phyloP scores from a whole-genome alignment of 805 yeast species.

The Lachancea sp. region DNA sequence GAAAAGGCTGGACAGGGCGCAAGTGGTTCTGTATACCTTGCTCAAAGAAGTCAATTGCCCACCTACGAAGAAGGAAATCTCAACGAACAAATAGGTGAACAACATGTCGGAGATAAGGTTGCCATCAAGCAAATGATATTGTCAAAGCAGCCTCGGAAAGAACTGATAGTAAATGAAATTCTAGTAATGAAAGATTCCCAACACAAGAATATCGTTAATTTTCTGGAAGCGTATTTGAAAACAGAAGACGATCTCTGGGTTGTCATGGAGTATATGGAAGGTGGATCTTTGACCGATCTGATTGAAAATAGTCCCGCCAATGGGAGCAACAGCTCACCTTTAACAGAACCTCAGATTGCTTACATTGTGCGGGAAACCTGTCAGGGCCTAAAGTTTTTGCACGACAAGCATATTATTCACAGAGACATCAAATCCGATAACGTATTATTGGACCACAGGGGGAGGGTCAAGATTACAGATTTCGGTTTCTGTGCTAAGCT shows the following conservation, averaged over 20 bases:
- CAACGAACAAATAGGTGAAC: slow-evolving; percentile 15
- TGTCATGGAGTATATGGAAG: slow-evolving; percentile 99
- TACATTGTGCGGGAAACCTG: slow-evolving; percentile 86
- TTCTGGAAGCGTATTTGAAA: slow-evolving; percentile 80
- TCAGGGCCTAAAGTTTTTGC: slow-evolving; percentile 86
- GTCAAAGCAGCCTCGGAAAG: slow-evolving; percentile 87
- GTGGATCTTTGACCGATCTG: slow-evolving; percentile 93
- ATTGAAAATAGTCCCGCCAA: slow-evolving; percentile 75
- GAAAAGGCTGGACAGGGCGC: slow-evolving; percentile 98
- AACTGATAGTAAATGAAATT: slow-evolving; percentile 90
- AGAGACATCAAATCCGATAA: slow-evolving; percentile 96
- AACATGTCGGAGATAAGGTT: slow-evolving; percentile 54
- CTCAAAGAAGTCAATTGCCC: slow-evolving; percentile 50
- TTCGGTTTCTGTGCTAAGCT: slow-evolving; percentile 96
- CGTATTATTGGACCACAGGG: slow-evolving; percentile 72
- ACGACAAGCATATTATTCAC: slow-evolving; percentile 87
- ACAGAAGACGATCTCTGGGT: slow-evolving; percentile 88
- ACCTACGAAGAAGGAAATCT: slow-evolving; percentile 17
- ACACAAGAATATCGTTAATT: slow-evolving; percentile 92
- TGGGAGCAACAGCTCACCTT: slow-evolving; percentile 29
- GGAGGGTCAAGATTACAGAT: slow-evolving; percentile 90
- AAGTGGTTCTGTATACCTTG: slow-evolving; percentile 88
- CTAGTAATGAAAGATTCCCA: slow-evolving; percentile 94
- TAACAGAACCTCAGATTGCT: slow-evolving; percentile 85
- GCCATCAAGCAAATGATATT: slow-evolving; percentile 97